Conservation (phyloP, 2,329 filamentous ascomycete genomes). For the Alternaria brassicae region DNA sequence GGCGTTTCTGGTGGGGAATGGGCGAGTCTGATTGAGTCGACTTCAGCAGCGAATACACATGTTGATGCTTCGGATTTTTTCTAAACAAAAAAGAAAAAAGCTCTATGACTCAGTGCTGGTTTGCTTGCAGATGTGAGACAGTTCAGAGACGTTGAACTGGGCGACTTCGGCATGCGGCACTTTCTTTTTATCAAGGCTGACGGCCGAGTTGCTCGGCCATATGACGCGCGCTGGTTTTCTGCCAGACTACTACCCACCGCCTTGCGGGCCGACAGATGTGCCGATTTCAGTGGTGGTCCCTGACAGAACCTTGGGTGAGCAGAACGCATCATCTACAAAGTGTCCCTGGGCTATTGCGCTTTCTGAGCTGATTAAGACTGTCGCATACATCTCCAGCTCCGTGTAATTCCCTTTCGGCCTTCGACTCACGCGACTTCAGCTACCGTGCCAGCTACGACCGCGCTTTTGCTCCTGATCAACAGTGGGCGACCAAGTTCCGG, state of each 20-base stretch:
- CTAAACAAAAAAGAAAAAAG: no score
- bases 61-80: neutral
- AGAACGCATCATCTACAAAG: conserved; percentile 23
- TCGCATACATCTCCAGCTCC: conserved; percentile 22
- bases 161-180: neutral
- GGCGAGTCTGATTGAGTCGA: neutral
- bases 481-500: conserved; percentile 26
- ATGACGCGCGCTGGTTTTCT: conserved; percentile 23
- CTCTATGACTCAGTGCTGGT: no score
- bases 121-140: neutral
- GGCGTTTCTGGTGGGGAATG: conserved; percentile 6
- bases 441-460: conserved; percentile 33
- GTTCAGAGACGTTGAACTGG: neutral
- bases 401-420: conserved; percentile 20
- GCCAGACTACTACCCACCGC: no score
- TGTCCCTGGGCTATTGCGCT: conserved; percentile 11
- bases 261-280: conserved; percentile 15
- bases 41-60: neutral
- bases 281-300: conserved; percentile 14
- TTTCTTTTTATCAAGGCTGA: neutral
- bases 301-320: conserved; percentile 22
- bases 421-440: conserved; percentile 18
- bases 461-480: conserved; percentile 32
- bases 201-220: neutral
- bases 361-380: conserved; percentile 28